Evolutionary conservation across 108 stramenopile species (phyloP).

Genomic region (Skeletonema grethae): DNA sequence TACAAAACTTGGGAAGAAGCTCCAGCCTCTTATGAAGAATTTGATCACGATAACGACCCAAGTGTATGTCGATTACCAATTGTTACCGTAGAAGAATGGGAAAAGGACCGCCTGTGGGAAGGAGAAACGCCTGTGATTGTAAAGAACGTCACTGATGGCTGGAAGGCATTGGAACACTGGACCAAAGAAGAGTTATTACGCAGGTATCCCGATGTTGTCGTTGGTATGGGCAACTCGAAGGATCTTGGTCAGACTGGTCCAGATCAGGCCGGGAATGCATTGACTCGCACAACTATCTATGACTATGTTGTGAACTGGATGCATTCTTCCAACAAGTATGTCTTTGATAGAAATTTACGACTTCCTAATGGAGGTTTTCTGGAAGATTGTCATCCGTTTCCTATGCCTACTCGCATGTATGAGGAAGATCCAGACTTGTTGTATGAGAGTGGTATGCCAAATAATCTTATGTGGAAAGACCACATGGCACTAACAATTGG

Average conservation of each 20-base stretch:
- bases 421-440: slow-evolving; percentile 15
- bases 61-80: slow-evolving; percentile 26
- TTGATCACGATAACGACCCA: slow-evolving; percentile 44
- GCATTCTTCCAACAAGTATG: slow-evolving; percentile 35
- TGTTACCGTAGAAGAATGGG: slow-evolving; percentile 45
- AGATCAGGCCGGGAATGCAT: slow-evolving; percentile 34
- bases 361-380: slow-evolving; percentile 33
- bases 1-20: slow-evolving; percentile 24
- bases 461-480: slow-evolving; percentile 40
- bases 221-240: slow-evolving; percentile 40
- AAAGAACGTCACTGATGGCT: slow-evolving; percentile 39
- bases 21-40: slow-evolving; percentile 40
- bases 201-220: slow-evolving; percentile 37
- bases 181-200: slow-evolving; percentile 44
- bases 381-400: slow-evolving; percentile 34
- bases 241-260: slow-evolving; percentile 48
- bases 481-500: slow-evolving; percentile 47
- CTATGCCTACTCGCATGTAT: slow-evolving; percentile 43
- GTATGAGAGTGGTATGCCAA: slow-evolving; percentile 6
- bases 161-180: slow-evolving; percentile 47
- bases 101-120: slow-evolving; percentile 37
- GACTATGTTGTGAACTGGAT: slow-evolving; percentile 40
- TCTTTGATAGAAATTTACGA: slow-evolving; percentile 40
- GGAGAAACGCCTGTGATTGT: slow-evolving; percentile 42
- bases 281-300: slow-evolving; percentile 36